Percentiles rank a stretch among this genome's conserved stretches.
Conservation (phyloP, 176 grass and related monocot species). For the Juncus inflexus region DNA sequence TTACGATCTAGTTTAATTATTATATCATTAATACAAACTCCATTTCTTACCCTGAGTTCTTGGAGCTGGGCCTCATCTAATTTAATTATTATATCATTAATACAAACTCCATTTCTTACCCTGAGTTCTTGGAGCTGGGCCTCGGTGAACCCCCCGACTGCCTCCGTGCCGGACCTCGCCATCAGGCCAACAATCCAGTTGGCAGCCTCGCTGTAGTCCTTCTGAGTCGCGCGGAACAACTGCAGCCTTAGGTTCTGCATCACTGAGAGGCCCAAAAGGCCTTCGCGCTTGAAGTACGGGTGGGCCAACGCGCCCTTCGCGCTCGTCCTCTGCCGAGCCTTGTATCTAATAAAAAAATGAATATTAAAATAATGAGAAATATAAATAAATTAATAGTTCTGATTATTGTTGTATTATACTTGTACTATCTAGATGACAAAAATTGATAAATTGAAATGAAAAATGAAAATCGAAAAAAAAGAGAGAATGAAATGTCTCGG, state of each 20-base stretch:
- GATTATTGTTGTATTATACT: too few species aligned
- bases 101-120: conserved; percentile 34
- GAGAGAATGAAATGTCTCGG: too few species aligned
- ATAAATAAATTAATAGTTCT: too few species aligned
- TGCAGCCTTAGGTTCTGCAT: conserved; percentile 83
- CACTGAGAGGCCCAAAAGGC: conserved; percentile 72
- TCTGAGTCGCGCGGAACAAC: conserved; percentile 79
- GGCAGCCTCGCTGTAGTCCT: conserved; percentile 83
- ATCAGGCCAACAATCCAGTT: conserved; percentile 73
- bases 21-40: neutral
- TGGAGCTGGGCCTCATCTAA: conserved; percentile 95
- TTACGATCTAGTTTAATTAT: too few species aligned
- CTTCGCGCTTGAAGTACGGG: conserved; percentile 82
- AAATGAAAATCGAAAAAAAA: too few species aligned
- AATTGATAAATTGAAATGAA: too few species aligned
- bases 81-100: too few species aligned
- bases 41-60: conserved; percentile 65
- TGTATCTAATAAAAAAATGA: conserved; percentile 32
- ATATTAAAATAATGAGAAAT: too few species aligned
- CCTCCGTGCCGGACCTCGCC: conserved; percentile 79
- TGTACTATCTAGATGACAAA: too few species aligned
- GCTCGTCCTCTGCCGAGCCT: conserved; percentile 76
- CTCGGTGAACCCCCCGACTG: conserved; percentile 93
- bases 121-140: conserved; percentile 88
- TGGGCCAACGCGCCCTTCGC: conserved; percentile 76